Evolutionary conservation across 1,139 yeast genomes (phyloP).

Genomic region (Blastobotrys indianensis): DNA sequence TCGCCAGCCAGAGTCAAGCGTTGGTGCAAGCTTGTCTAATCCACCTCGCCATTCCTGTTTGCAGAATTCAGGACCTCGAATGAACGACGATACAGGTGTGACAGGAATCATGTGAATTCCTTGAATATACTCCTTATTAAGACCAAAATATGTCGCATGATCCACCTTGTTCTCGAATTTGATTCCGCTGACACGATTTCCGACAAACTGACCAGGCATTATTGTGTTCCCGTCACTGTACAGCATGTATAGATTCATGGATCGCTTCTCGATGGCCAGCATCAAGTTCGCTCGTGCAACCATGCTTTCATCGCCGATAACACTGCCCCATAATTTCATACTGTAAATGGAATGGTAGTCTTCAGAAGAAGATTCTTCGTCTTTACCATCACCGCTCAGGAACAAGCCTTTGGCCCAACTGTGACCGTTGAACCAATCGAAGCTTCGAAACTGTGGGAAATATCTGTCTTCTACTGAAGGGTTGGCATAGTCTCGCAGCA

Average conservation of each 20-base stretch:
- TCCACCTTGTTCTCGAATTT: slow-evolving; percentile 75
- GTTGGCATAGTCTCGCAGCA: slow-evolving; percentile 67
- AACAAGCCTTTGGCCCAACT: slow-evolving; percentile 76
- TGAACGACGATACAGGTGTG: slow-evolving; percentile 73
- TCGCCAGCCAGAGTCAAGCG: slow-evolving; percentile 73
- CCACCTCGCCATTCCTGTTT: slow-evolving; percentile 68
- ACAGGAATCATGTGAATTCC: slow-evolving; percentile 91
- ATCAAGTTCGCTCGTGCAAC: slow-evolving; percentile 63
- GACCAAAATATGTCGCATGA: slow-evolving; percentile 83
- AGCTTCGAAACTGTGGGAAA: slow-evolving; percentile 66
- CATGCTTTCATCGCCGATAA: slow-evolving; percentile 57
- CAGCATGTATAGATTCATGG: slow-evolving; percentile 58
- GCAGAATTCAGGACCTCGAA: slow-evolving; percentile 62
- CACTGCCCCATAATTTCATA: slow-evolving; percentile 67
- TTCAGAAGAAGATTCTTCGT: slow-evolving; percentile 71
- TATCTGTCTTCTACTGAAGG: slow-evolving; percentile 50
- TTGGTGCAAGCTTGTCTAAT: slow-evolving; percentile 43
- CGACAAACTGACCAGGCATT: slow-evolving; percentile 37
- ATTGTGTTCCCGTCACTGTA: slow-evolving; percentile 49
- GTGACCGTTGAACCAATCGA: slow-evolving; percentile 75
- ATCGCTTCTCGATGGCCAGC: slow-evolving; percentile 54
- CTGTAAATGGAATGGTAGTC: slow-evolving; percentile 66
- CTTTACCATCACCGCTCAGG: slow-evolving; percentile 62
- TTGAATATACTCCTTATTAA: slow-evolving; percentile 68
- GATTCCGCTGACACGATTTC: slow-evolving; percentile 66